Base-by-base conservation (phyloP, 2,329 filamentous ascomycete species). In the Aspergillus neoniger region DNA sequence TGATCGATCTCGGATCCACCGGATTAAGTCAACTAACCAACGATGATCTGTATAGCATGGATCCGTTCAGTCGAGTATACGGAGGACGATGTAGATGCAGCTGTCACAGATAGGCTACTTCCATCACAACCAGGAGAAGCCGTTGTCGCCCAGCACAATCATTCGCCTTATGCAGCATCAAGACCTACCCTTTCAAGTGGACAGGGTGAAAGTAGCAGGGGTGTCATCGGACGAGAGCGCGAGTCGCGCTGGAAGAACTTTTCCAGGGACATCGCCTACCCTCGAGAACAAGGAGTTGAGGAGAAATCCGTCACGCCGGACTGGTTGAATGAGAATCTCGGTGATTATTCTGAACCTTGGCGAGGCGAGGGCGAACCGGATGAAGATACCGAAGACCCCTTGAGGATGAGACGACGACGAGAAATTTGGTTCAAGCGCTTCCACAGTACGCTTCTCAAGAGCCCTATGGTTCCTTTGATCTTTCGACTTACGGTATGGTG, bases 401-500 rank as follows among this genome's bases (percentile, higher is more conserved):
- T 82, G 62, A 79, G 80, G 61, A 80, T 76, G 63, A 83, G 81
- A 72, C 74, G 75, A 21, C 82, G 82, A 66, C 79, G 82, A 53
- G 78, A 83, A 66, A 79, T 79, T 60, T 83, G 82, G 76, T 76
- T 83, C 63, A 85, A 86, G 71, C 84, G 87, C 58, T 76, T 89
- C 54, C 89, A 90, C 82, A 83, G 85, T 56, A 84, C 86, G 39
- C 81, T 96, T 28, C 82, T 96, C 70, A 88, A 88, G 60, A 92
- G 93, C 70, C 90, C 92, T 12, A 88, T 97, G 65, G 90, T 96
- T 1, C 95, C 95, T 2, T 81, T 97, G 57, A 80, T 90, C 14
- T 91, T 96, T 73, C 91, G 95, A 55, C 79, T 96, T 19, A 88
- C 86, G 14, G 91, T 96, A 53, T 88, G 96, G 73, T 82, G 88